Evolutionary conservation across 1,139 yeast species (phyloP), one percentile per base, ranked within the genome.

Genomic region (Kurtzmaniella quercitrusa): DNA sequence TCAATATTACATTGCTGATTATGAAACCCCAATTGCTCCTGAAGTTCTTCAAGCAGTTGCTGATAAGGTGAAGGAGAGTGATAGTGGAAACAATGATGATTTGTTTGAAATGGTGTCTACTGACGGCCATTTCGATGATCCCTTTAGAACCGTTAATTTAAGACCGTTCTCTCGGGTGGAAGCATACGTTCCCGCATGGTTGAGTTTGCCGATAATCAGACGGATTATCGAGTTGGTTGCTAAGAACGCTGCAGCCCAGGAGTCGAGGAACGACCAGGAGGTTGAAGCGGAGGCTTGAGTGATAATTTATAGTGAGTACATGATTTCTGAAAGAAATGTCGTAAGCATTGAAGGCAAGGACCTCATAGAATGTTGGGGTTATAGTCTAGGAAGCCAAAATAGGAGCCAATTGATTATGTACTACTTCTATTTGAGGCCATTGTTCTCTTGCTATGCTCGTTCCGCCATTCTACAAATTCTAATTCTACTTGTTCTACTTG

Each of bases 121-220:
- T 9, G 82, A 83, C 51, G 96, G 96, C 2, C 91, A 94, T 55
- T 85, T 85, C 59, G 82, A 82, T 47, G 94, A 85, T 68, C 94
- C 94, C 50, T 93, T 91, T 64, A 89, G 95, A 70, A 77, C 82
- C 49, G 85, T 89, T 45, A 86, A 81, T 48, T 84, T 94, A 41
- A 79, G 98, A 56, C 91, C 89, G 44, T 83, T 93, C 64, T 81
- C 88, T 46, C 79, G 90, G 59, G 91, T 94, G 42, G 98, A 93
- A 66, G 95, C 97, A 1, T 93, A 91, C 59, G 95, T 94, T 49
- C 99, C 99, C 37, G 94, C 95, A 2, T 87, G 95, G 89, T 73
- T 91, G 66, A 88, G 85, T 52, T 80, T 90, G 52, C 98, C 98
- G 39, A 84, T 81, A 34, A 83, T 94, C 40, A 85, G 95, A 70